Percentiles rank a stretch among this genome's conserved stretches.
Conservation (phyloP, 2,329 filamentous ascomycete genomes). For the Aspergillus hiratsukae region DNA sequence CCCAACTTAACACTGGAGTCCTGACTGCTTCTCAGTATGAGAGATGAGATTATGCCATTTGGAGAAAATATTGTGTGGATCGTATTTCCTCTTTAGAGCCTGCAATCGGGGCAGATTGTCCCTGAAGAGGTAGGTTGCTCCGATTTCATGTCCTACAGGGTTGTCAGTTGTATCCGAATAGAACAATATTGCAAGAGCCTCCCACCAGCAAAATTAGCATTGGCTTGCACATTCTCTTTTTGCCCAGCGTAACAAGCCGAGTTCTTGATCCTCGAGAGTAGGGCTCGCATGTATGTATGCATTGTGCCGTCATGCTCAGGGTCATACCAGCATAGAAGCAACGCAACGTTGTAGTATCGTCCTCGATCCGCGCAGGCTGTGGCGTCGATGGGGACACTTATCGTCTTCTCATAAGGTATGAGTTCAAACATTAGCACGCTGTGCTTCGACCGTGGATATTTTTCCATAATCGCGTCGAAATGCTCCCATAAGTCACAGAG, state of each 20-base stretch:
- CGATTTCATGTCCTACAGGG: conserved; percentile 3
- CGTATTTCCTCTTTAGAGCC: conserved; percentile 4
- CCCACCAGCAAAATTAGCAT: conserved; percentile 10
- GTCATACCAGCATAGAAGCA: conserved; percentile 7
- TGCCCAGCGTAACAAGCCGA: neutral
- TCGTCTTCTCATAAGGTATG: conserved; percentile 3
- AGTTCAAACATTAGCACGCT: conserved; percentile 8
- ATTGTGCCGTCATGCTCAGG: conserved; percentile 1
- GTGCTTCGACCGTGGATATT: neutral
- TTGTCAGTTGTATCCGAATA: neutral
- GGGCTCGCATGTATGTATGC: neutral
- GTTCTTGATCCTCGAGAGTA: neutral
- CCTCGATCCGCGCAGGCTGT: conserved; percentile 9
- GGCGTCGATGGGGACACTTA: conserved; percentile 4
- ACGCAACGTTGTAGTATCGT: conserved; percentile 3
- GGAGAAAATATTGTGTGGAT: conserved; percentile 6
- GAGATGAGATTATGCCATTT: conserved; percentile 5
- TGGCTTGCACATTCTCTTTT: neutral
- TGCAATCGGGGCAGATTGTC: conserved; percentile 5
- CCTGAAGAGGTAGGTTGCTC: conserved; percentile 1
- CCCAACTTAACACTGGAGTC: neutral
- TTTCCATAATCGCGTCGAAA: conserved; percentile 2
- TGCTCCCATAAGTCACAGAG: neutral
- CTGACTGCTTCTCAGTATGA: neutral
- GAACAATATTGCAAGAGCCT: neutral